Evolutionary conservation across 331 rosid genomes (phyloP).

Genomic region (Malus hybrid): DNA sequence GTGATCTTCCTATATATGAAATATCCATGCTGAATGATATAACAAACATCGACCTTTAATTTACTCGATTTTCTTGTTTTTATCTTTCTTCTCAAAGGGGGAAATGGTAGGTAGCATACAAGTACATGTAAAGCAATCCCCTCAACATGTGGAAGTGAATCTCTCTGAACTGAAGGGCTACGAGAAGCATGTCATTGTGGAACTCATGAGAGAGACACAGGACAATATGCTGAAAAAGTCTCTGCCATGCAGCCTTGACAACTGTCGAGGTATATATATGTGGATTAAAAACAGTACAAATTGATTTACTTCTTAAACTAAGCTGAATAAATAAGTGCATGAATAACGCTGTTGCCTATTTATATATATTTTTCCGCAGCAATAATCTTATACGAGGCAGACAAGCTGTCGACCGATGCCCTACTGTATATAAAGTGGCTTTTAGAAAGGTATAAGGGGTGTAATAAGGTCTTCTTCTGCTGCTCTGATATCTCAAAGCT

Average conservation of each 20-base stretch:
- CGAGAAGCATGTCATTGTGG: conserved; percentile 60
- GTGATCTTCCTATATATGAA: no score
- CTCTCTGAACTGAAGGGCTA: conserved; percentile 65
- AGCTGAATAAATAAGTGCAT: neutral
- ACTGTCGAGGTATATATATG: conserved; percentile 50
- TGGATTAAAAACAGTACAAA: neutral
- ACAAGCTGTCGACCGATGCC: conserved; percentile 59
- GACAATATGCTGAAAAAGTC: conserved; percentile 11
- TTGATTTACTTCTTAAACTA: neutral
- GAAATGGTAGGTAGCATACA: conserved; percentile 50
- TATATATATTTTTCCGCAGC: conserved; percentile 25
- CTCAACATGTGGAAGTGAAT: conserved; percentile 61
- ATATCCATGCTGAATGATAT: neutral
- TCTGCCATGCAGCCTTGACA: conserved; percentile 31
- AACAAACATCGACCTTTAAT: neutral
- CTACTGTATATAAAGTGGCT: conserved; percentile 67
- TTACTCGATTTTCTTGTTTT: neutral
- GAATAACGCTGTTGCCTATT: neutral
- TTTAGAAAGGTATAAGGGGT: conserved; percentile 60
- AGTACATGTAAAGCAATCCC: conserved; percentile 50
- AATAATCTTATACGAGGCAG: conserved; percentile 61
- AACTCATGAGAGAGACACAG: conserved; percentile 57
- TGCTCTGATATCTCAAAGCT: conserved; percentile 75
- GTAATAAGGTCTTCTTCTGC: conserved; percentile 73
- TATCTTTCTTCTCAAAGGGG: conserved; percentile 27